Evolutionary conservation across 2,329 filamentous ascomycete genomes (phyloP).

Genomic region (Fusarium annulatum): DNA sequence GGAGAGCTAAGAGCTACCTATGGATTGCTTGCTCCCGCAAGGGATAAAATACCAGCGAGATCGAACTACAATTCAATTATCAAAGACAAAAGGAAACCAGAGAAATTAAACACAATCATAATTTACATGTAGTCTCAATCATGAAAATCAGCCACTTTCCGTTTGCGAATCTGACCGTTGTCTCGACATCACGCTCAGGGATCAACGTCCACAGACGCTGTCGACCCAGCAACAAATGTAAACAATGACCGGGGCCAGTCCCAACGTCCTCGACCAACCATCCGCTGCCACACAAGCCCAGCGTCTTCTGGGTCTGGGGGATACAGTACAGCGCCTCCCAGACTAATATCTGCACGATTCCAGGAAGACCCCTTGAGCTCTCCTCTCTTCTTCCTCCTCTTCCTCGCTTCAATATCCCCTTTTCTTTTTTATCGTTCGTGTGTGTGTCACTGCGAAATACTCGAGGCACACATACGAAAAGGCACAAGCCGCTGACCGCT

Average conservation of each 20-base stretch:
- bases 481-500: conserved; percentile 7
- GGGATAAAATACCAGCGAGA: conserved; percentile 25
- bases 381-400: background rate
- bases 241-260: conserved; percentile 47
- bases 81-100: conserved; percentile 9
- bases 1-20: conserved; percentile 6
- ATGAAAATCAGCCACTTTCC: conserved; percentile 13
- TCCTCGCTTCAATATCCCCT: conserved; percentile 21
- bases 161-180: conserved; percentile 23
- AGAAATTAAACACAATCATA: background rate
- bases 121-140: background rate
- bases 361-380: conserved; percentile 32
- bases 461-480: conserved; percentile 25
- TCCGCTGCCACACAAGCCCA: conserved; percentile 41
- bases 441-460: conserved; percentile 33
- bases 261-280: conserved; percentile 47
- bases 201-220: conserved; percentile 23
- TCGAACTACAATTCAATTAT: background rate
- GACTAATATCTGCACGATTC: conserved; percentile 42
- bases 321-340: background rate
- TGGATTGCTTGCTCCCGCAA: background rate
- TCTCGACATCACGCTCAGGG: conserved; percentile 27
- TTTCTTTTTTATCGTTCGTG: conserved; percentile 18
- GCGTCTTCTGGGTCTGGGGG: background rate
- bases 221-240: conserved; percentile 51